Evolutionary conservation across 1,284 basidiomycete genomes (phyloP), one percentile per base, ranked within the genome.

Genomic region (Pterula multifida): DNA sequence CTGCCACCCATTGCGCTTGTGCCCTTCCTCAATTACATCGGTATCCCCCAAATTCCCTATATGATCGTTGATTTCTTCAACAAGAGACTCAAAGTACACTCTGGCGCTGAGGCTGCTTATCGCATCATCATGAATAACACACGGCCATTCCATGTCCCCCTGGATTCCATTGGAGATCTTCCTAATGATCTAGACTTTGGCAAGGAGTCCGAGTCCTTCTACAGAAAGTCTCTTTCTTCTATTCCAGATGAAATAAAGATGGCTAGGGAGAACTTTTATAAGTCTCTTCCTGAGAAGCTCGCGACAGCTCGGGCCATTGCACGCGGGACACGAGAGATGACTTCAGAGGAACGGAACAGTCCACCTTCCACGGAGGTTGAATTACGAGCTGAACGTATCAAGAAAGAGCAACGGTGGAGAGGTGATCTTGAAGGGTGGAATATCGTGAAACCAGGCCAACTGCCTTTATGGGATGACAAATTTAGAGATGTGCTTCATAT

Each of bases 41-140:
- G 95, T 13, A 80, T 96, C 65, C 75, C 73, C 36, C 89, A 91
- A 60, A 84, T 97, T 54, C 93, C 94, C 3, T 67, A 78, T 55
- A 94, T 96, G 85, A 79, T 97, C 50, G 84, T 80, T 74, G 85
- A 85, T 58, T 95, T 91, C 67, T 98, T 97, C 73, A 93, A 92
- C 60, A 83, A 89, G 62, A 81, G 91, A n/a, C 68, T 80, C 50
- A 81, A 85, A 57, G 90, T 90, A 3, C 75, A 68, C 2, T 67
- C 77, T 17, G 94, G 94, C 36, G 87, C 86, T 15, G 84, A 96
- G 56, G 85, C 85, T 6, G 93, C 83, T 0, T 83, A 90, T 60
- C 71, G 73, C 23, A 71, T 98, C 50, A 77, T 95, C 53, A 73
- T 78, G 62, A 73, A 72, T 21, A 61, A 71, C 42, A 79, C 78